A percentile compares a stretch with the other conserved stretches of the same genome.
Evolutionary conservation across 2,329 filamentous ascomycete species (phyloP).

Genomic region (Xylariaceae sp.): DNA sequence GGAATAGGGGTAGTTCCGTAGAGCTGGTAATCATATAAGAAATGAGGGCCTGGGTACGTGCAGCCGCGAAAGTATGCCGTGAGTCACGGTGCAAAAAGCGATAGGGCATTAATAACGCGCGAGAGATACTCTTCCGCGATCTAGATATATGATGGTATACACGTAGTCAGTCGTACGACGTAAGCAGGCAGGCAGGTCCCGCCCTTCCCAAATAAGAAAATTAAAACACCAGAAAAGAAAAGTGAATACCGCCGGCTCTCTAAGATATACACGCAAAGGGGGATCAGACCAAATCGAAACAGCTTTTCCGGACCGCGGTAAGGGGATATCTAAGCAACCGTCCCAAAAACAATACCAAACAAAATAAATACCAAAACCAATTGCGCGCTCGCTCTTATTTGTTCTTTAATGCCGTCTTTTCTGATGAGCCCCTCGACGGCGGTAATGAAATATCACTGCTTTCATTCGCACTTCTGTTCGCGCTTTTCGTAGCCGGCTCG

Average conservation of each 20-base stretch:
- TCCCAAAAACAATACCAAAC: not conserved
- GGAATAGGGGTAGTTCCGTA: no score
- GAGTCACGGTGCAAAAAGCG: not conserved
- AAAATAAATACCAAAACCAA: not conserved
- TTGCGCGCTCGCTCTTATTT: not conserved
- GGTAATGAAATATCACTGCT: constrained; percentile 9
- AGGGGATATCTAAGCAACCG: not conserved
- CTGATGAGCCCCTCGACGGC: constrained; percentile 13
- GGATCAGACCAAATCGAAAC: not conserved
- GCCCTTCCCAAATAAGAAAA: not conserved
- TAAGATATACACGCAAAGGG: not conserved
- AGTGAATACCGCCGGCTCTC: not conserved
- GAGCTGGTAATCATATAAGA: no score
- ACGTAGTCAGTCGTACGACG: not conserved
- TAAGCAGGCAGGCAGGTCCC: not conserved
- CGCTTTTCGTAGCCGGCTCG: constrained; percentile 18
- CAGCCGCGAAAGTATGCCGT: no score
- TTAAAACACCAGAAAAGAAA: not conserved
- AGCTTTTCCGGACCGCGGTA: not conserved
- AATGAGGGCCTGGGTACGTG: no score
- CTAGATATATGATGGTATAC: not conserved
- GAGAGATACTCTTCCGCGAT: not conserved
- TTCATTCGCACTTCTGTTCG: not conserved
- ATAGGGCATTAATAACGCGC: not conserved
- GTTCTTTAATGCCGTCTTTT: not conserved